phyloP scores from a whole-genome alignment of 2,329 filamentous ascomycete species.

The Pseudogymnoascus sp. region DNA sequence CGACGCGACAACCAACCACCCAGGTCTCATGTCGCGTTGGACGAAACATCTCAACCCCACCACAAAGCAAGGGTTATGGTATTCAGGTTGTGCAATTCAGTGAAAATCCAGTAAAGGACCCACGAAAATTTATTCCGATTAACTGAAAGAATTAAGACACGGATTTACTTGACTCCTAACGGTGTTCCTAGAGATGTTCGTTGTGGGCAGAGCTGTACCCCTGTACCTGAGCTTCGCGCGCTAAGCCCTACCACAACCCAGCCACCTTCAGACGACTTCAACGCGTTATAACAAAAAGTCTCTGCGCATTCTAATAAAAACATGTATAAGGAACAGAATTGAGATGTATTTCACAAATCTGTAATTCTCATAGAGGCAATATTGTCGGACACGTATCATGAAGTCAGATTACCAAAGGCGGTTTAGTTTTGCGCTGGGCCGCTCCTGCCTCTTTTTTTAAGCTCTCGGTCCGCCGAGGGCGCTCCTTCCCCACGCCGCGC shows the following conservation, averaged over 20 bases:
- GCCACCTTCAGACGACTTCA: neutral
- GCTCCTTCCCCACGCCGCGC: neutral
- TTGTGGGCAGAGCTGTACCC: neutral
- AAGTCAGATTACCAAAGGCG: neutral
- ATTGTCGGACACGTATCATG: neutral
- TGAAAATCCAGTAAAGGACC: neutral
- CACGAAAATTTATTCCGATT: neutral
- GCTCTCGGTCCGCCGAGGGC: neutral
- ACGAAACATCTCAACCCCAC: conserved; percentile 3
- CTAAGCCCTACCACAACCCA: conserved; percentile 3
- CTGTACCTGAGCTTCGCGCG: neutral
- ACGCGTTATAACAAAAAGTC: neutral
- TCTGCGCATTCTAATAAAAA: neutral
- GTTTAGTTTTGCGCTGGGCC: neutral
- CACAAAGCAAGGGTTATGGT: neutral
- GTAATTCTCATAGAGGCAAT: neutral
- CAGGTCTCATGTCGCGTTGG: neutral
- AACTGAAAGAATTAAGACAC: neutral
- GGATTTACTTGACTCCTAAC: neutral
- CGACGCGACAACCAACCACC: conserved; percentile 6
- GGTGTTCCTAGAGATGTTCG: neutral
- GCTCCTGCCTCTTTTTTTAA: neutral
- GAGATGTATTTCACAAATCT: neutral
- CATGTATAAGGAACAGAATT: neutral
- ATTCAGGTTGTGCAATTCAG: neutral